Evolutionary conservation across 2,329 filamentous ascomycete genomes (phyloP), one percentile per base, ranked within the genome.

Genomic region (Didymellaceae sp.): DNA sequence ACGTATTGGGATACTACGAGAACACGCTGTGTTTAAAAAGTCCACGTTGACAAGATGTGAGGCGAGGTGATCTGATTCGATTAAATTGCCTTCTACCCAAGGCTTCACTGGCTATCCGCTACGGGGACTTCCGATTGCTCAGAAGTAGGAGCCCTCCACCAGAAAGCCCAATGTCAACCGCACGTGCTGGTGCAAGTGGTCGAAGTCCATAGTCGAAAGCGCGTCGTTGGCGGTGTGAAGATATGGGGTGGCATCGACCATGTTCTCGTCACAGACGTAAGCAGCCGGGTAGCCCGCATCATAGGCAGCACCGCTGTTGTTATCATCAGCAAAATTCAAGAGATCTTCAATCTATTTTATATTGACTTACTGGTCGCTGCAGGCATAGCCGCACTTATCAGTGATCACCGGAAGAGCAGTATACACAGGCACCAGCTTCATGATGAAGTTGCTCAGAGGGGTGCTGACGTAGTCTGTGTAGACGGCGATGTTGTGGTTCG

Each of bases 121-220:
- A 7, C 21, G 2, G 16, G 9, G 6, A 10, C 10, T 10, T 21
- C 4, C 17, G 11, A 9, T 11, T 24, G 17, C 32, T 45, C 30
- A 48, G 25, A 88, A 84, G 75, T 89, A 89, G 9, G 86, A 89
- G 52, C 94, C 80, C 77, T 95, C 90, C 64, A 91, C 91, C 5
- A 86, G 88, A 57, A 94, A 82, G 2, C 87, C 88, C 21, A 95
- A 77, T 1, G 89, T 92, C 80, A 95, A 82, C 70, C 85, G 87
- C 17, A 89, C 89, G 73, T 95, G 90, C 76, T 95, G 86, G 31
- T 92, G 79, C 89, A 95, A 94, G 72, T 95, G 91, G 68, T 91
- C 85, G 67, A 93, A 94, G 58, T 86, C 86, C 34, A 90, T 74
- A 55, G 84, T 85, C 65, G 88, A 82, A 53, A 89, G 83, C 59